These are phyloP conservation scores for Protomyces inouyei DNA, from an alignment of 1,139 yeast species.

Conservation along the genomic window DNA sequence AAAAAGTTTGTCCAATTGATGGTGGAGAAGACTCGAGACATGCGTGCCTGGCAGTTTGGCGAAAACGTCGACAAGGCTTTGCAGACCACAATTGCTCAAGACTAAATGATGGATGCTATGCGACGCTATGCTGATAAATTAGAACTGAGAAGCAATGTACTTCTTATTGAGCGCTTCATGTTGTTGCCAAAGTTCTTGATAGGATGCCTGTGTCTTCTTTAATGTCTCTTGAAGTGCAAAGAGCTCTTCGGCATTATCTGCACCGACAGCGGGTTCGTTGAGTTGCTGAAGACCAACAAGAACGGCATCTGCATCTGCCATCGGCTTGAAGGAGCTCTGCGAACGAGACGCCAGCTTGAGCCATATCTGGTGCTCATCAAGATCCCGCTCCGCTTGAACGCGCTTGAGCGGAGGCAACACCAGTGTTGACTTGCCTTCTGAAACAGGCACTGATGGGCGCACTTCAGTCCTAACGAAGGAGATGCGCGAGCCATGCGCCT, in stretches of 20 bases:
- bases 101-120: not conserved
- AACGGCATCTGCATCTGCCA: not conserved
- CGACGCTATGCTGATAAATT: not conserved
- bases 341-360: not conserved
- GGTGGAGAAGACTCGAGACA: not conserved
- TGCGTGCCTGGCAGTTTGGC: not conserved
- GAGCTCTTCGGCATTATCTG: conserved; percentile 9
- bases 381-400: conserved; percentile 21
- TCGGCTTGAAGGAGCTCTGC: conserved; percentile 2
- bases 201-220: conserved; percentile 18
- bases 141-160: conserved; percentile 29
- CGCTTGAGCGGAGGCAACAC: conserved; percentile 25
- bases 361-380: conserved; percentile 16
- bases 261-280: not conserved
- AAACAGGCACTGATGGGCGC: not conserved
- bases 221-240: conserved; percentile 21
- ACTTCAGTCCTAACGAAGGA: not conserved
- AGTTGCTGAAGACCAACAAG: conserved; percentile 2
- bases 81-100: not conserved
- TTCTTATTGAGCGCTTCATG: conserved; percentile 18
- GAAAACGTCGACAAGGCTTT: not conserved
- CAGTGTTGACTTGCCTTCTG: not conserved
- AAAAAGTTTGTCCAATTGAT: too few species aligned
- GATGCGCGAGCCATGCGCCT: conserved; percentile 43
- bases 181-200: conserved; percentile 19